A percentile compares a stretch with the other conserved stretches of the same genome.
Conservation (phyloP, 2,329 filamentous ascomycete species). For the Talaromyces islandicus region DNA sequence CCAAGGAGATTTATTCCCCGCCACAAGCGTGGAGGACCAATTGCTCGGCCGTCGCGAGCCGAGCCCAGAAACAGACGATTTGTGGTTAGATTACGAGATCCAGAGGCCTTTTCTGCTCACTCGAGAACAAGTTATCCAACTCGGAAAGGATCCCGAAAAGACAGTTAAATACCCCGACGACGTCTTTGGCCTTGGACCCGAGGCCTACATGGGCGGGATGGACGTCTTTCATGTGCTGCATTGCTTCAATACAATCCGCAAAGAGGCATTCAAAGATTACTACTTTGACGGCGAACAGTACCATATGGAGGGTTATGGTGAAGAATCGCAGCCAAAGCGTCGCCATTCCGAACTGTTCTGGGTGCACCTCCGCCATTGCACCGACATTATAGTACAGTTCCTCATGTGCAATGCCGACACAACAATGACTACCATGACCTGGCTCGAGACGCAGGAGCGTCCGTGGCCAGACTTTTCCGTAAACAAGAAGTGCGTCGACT, state of each 20-base stretch:
- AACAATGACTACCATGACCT: conserved; percentile 27
- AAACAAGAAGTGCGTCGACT: conserved; percentile 26
- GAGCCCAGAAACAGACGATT: conserved; percentile 20
- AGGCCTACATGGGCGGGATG: conserved; percentile 28
- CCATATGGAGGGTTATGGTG: conserved; percentile 10
- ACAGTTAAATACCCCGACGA: conserved; percentile 14
- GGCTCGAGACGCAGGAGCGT: conserved; percentile 22
- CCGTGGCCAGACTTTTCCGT: conserved; percentile 29
- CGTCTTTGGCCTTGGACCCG: conserved; percentile 22
- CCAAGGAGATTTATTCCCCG: conserved; percentile 22
- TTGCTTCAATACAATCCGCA: conserved; percentile 31
- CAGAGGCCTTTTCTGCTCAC: conserved; percentile 17
- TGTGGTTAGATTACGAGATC: conserved; percentile 26
- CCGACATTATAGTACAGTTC: conserved; percentile 29
- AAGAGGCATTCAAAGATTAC: conserved; percentile 15
- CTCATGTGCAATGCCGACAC: conserved; percentile 26
- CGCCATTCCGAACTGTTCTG: conserved; percentile 11
- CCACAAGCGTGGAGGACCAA: conserved; percentile 12
- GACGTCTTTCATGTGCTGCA: conserved; percentile 37
- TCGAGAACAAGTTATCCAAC: conserved; percentile 17
- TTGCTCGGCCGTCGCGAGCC: conserved; percentile 23
- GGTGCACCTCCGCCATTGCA: conserved; percentile 30
- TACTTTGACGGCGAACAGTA: conserved; percentile 8
- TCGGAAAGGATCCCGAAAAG: conserved; percentile 27
- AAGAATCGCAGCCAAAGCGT: conserved; percentile 13